phyloP scores from a whole-genome alignment of 495 filamentous ascomycete species.

The Penicillium bovifimosum region DNA sequence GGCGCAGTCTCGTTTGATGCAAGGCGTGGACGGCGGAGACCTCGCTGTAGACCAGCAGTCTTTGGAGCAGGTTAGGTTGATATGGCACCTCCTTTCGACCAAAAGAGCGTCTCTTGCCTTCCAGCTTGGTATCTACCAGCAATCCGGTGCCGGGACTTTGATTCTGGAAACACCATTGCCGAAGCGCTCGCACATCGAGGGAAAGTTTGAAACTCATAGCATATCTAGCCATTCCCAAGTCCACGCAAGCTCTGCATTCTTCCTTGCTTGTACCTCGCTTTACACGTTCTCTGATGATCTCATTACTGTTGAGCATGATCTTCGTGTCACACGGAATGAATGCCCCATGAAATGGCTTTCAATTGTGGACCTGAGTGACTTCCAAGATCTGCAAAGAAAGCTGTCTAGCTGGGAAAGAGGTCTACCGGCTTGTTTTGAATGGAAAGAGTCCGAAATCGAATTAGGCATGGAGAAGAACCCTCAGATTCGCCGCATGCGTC shows the following conservation, averaged over 20 bases:
- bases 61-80: constrained; percentile 3
- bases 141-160: neutral
- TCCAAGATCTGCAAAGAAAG: neutral
- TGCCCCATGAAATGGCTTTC: neutral
- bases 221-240: neutral
- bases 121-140: constrained; percentile 11
- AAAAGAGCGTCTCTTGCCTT: constrained; percentile 9
- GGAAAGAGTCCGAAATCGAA: neutral
- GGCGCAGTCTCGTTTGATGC: constrained; percentile 7
- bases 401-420: neutral
- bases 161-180: constrained; percentile 5
- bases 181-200: neutral
- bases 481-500: constrained; percentile 9
- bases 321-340: neutral
- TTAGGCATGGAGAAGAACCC: neutral
- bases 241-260: neutral
- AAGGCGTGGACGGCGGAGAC: neutral
- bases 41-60: neutral
- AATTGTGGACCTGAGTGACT: neutral
- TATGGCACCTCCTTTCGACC: constrained; percentile 16
- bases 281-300: neutral
- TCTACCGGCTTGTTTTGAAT: neutral
- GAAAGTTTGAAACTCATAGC: neutral
- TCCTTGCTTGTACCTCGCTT: neutral
- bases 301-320: neutral